Evolutionary conservation across 148 eudicot genomes (phyloP).

Genomic region (Euryodendron excelsum): DNA sequence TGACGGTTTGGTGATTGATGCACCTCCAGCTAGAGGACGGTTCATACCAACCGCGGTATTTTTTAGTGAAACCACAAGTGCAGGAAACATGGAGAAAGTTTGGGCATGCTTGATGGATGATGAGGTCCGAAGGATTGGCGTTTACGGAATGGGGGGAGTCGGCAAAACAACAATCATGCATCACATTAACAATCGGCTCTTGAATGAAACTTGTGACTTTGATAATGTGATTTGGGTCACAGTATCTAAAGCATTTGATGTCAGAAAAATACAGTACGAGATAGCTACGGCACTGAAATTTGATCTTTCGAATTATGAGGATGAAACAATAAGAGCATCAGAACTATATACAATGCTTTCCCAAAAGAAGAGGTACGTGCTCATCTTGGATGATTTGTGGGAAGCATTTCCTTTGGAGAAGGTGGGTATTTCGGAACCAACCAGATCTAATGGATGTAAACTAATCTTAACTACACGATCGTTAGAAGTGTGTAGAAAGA

Average conservation of each 20-base stretch:
- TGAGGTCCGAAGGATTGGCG: neutral
- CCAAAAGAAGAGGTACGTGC: neutral
- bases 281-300: neutral
- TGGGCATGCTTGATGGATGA: slow-evolving; percentile 2
- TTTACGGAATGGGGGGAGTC: neutral
- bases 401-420: neutral
- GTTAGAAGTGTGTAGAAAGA: neutral
- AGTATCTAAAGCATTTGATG: neutral
- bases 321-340: neutral
- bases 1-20: neutral
- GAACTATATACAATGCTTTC: neutral
- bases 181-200: neutral
- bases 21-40: neutral
- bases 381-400: slow-evolving; percentile 1
- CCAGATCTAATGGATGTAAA: neutral
- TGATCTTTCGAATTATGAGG: neutral
- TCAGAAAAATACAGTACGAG: neutral
- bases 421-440: too few relatives aligned
- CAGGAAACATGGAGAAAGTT: neutral
- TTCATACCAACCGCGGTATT: neutral
- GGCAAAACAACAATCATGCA: neutral
- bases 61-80: neutral
- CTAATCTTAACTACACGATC: neutral
- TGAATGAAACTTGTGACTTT: neutral
- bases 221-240: neutral